Evolutionary conservation across 2,329 filamentous ascomycete genomes (phyloP).

Genomic region (Alternaria metachromatica): DNA sequence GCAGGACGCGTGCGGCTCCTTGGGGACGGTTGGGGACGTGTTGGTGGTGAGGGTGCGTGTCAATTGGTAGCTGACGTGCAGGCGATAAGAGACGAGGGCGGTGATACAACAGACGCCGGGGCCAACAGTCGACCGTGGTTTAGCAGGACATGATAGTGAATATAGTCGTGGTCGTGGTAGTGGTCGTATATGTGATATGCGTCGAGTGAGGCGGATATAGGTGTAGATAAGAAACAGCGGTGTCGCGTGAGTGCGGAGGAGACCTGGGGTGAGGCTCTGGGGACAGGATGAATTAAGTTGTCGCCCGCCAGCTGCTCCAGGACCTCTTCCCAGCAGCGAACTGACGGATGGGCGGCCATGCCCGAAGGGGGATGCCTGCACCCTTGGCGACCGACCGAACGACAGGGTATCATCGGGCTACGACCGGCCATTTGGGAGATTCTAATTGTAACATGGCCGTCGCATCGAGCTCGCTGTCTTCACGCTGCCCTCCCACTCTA

Average conservation of each 20-base stretch:
- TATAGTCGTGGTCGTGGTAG: conserved; percentile 2
- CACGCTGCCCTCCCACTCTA: not conserved
- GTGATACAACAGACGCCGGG: conserved; percentile 42
- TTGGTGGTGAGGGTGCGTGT: conserved; percentile 26
- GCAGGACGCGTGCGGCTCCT: conserved; percentile 32
- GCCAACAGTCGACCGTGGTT: conserved; percentile 28
- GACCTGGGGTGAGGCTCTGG: conserved; percentile 23
- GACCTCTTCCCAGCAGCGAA: conserved; percentile 19
- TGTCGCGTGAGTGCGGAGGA: conserved; percentile 16
- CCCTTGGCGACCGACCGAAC: conserved; percentile 9
- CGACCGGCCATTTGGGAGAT: conserved; percentile 13
- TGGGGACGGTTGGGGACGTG: conserved; percentile 9
- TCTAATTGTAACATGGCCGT: conserved; percentile 6
- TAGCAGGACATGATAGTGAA: conserved; percentile 25
- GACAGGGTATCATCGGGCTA: conserved; percentile 14
- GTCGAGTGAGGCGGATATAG: not conserved
- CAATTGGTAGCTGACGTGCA: conserved; percentile 44
- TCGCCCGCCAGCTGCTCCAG: conserved; percentile 11
- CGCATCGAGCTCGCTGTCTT: not conserved
- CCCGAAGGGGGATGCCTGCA: conserved; percentile 15
- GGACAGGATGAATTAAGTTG: conserved; percentile 22
- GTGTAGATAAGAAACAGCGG: conserved; percentile 1
- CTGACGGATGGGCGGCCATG: conserved; percentile 11
- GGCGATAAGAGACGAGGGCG: conserved; percentile 43
- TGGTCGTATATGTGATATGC: not conserved